A percentile compares a stretch with the other conserved stretches of the same genome.
Conservation (phyloP, 306 rosid genomes). For the Rosa rugosa region DNA sequence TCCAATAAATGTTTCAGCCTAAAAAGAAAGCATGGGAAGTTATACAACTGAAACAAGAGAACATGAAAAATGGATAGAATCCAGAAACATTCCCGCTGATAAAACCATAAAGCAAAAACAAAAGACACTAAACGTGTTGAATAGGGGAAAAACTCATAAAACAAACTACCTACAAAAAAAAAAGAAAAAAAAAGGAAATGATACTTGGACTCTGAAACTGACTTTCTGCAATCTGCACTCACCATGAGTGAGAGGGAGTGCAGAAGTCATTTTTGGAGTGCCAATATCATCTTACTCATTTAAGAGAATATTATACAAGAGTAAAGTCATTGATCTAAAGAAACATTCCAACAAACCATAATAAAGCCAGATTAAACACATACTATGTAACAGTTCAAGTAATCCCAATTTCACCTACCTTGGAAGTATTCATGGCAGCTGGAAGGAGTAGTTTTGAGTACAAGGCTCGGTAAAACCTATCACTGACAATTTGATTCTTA, state of each 20-base stretch:
- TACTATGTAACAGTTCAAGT: background rate
- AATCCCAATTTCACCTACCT: constrained; percentile 44
- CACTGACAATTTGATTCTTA: constrained; percentile 88
- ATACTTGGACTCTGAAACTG: background rate
- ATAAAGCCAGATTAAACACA: background rate
- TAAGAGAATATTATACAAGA: background rate
- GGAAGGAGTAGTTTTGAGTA: constrained; percentile 89
- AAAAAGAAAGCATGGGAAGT: constrained; percentile 21
- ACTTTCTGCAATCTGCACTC: background rate
- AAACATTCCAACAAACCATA: constrained; percentile 1
- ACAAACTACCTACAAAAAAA: no score
- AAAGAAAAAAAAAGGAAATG: background rate
- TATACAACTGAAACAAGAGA: constrained; percentile 3
- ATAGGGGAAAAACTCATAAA: no score
- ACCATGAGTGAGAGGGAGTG: background rate
- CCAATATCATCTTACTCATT: background rate
- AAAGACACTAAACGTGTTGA: background rate
- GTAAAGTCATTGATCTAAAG: background rate
- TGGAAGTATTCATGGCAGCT: constrained; percentile 85
- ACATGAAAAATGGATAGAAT: background rate
- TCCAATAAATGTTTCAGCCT: constrained; percentile 95
- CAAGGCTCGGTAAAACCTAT: constrained; percentile 87
- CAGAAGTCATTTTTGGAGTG: background rate
- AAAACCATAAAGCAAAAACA: background rate
- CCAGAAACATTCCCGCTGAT: background rate